Evolutionary conservation across 148 eudicot genomes (phyloP), one percentile per base, ranked within the genome.

Genomic region (Spergularia marina): DNA sequence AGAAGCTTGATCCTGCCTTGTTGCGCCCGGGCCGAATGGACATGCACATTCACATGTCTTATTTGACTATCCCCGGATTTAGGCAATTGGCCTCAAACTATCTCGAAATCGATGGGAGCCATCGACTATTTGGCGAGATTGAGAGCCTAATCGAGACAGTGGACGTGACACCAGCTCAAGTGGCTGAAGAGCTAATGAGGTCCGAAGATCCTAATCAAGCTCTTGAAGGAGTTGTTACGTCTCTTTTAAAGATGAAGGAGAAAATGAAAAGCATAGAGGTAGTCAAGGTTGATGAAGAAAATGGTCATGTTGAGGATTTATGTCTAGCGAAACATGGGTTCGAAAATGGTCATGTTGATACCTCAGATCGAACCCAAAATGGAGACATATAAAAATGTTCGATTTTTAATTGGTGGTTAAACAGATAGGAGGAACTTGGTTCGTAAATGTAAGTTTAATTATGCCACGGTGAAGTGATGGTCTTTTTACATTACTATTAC

Each of bases 21-120:
- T n/a, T 90, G 20, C 83, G 91, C 2, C 89, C 91, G 0, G 94
- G 89, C 3, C 81, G 89, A 16, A 90, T 90, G 93, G 89, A 89
- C 66, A 68, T 87, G 83, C 91, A 89, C 76, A 72, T 89, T 61
- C 85, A 87, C 84, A 83, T 89, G 91, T 78, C 87, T 0, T 86
- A 88, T 39, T 78, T 83, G 56, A 79, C 84, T 0, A 72, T 75
- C 11, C 70, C 39, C 1, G 83, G 81, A 12, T 88, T 88, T 36
- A 79, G 41, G 65, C 41, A 73, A 12, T 66, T 88, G 15, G 89
- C 84, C 17, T 30, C 58, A 12, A 88, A 86, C 59, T 86, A 88
- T 64, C 82, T 86, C 0, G 76, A 81, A 14, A 44, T 78, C 25
- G 72, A 68, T 0, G 68, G 39, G 14, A 65, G 77, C 8, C 80